Base-by-base conservation (phyloP, 1,284 basidiomycete species). In the Wallemia mellicola region DNA sequence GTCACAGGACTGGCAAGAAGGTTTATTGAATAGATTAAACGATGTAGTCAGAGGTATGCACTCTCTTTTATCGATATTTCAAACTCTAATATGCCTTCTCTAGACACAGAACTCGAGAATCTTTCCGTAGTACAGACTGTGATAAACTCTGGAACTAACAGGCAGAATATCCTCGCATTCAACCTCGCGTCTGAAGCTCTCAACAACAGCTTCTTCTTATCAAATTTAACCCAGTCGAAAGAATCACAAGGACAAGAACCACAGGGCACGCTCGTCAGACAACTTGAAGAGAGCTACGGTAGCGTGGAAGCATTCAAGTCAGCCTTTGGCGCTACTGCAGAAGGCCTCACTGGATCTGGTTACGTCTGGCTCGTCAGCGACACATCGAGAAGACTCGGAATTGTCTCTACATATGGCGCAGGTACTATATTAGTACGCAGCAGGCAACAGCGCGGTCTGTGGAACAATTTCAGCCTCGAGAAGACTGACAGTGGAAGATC, bases 201-300 rank as follows among this genome's bases (percentile, higher is more conserved):
- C 63, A 98, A 98, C 73, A 96, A 95, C 70, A 81, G 80, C 66
- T 98, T 88, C 76, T 98, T 96, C 76, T 76, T 98, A 27, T 48
- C 38, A 48, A 48, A 48, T 48, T 48, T 48, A n/a, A 48, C 38
- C 5, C 38, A 48, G 19, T 5, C 38, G n/a, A 3, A 7, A 11
- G 38, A 48, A 48, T 5, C 38, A 48, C 38, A 48, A n/a, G 38
- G 22, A 48, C 38, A 48, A n/a, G 38, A 48, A 11, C 38, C 38
- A 48, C 14, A n/a, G 19, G 38, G 38, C 22, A 17, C 3, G 54
- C 71, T 83, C 38, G 66, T 62, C 27, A 60, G 63, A 5, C 65
- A 67, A 30, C 77, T 86, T 62, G 69, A 72, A 14, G 61, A 63
- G 2, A 71, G 79, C 57, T 82, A 83, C 65, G 80, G 80, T 26